These are phyloP conservation scores for Fusarium piperis DNA, from an alignment of 2,329 filamentous ascomycete species.

Conservation along the genomic window DNA sequence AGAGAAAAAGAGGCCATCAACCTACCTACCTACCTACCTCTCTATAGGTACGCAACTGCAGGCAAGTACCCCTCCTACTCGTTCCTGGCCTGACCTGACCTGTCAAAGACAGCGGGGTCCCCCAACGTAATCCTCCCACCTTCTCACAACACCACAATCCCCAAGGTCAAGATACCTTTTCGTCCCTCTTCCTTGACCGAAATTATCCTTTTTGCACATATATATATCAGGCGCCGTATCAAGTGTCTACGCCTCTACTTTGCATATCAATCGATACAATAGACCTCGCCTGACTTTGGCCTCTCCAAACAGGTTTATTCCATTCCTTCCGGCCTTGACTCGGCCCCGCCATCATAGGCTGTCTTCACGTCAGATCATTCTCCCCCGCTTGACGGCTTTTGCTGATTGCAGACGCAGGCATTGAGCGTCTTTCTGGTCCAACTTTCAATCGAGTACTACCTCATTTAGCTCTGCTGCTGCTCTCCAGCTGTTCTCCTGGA, in stretches of 20 bases:
- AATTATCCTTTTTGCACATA: not conserved
- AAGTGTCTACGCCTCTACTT: not conserved
- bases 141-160: slow-evolving; percentile 25
- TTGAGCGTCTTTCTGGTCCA: not conserved
- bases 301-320: not conserved
- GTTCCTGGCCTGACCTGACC: slow-evolving; percentile 3
- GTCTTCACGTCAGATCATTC: slow-evolving; percentile 26
- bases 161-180: slow-evolving; percentile 14
- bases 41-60: no score
- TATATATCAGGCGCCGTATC: no score
- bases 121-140: slow-evolving; percentile 24
- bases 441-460: not conserved
- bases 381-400: not conserved
- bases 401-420: not conserved
- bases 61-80: not conserved
- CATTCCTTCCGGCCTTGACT: not conserved
- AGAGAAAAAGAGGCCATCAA: not conserved
- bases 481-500: not conserved
- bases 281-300: not conserved
- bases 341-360: slow-evolving; percentile 7
- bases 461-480: not conserved
- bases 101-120: slow-evolving; percentile 18
- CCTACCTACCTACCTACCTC: no score
- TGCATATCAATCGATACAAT: not conserved
- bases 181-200: not conserved